phyloP scores from a whole-genome alignment of 805 yeast species.

The Jamesozyma piceae region DNA sequence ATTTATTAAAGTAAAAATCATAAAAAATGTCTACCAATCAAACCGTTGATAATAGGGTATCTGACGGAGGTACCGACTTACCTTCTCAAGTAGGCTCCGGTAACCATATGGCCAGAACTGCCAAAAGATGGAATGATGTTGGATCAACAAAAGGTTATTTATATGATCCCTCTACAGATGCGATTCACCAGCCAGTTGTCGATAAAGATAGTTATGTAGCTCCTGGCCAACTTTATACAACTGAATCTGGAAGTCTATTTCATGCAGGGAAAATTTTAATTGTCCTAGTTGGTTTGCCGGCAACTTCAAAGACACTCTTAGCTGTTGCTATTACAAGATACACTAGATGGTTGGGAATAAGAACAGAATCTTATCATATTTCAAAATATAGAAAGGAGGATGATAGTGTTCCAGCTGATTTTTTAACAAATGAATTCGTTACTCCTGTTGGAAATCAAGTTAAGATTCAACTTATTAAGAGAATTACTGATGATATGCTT shows the following conservation, averaged over 20 bases:
- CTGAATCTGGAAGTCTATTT: conserved; percentile 84
- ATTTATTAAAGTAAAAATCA: no score
- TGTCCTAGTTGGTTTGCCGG: conserved; percentile 86
- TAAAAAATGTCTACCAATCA: no score
- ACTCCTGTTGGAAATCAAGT: conserved; percentile 40
- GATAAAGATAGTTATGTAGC: conserved; percentile 43
- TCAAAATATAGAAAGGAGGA: conserved; percentile 75
- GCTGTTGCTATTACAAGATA: conserved; percentile 88
- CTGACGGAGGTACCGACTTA: no score
- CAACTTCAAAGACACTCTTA: conserved; percentile 88
- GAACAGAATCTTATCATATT: conserved; percentile 81
- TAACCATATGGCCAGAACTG: conserved; percentile 47
- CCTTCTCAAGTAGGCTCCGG: no score
- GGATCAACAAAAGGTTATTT: not conserved
- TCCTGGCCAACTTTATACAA: conserved; percentile 88
- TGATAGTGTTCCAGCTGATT: conserved; percentile 51
- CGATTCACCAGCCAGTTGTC: conserved; percentile 47
- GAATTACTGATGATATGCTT: conserved; percentile 61
- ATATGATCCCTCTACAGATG: conserved; percentile 33
- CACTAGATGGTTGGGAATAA: conserved; percentile 92
- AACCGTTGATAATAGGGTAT: no score
- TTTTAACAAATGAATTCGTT: conserved; percentile 50
- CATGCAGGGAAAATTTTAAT: conserved; percentile 93
- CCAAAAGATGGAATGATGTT: conserved; percentile 37
- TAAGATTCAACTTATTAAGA: conserved; percentile 49